Evolutionary conservation across 225 moss, liverwort and hornwort genomes (phyloP).

Genomic region (Physcomitrellopsis africana): DNA sequence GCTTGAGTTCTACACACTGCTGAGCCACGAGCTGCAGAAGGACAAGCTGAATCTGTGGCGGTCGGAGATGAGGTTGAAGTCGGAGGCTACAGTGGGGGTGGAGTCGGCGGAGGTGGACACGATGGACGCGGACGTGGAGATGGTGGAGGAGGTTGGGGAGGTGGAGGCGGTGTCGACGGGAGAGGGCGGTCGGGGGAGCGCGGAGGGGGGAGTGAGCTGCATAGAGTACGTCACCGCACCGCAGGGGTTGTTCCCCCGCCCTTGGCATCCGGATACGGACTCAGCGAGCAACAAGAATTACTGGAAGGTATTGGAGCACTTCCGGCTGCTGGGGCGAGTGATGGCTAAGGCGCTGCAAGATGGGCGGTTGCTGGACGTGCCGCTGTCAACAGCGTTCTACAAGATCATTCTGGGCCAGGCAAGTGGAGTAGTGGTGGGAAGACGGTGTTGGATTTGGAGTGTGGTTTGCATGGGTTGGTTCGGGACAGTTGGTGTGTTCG

Average conservation of each 20-base stretch:
- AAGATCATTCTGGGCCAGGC: constrained; percentile 97
- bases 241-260: constrained; percentile 86
- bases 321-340: constrained; percentile 90
- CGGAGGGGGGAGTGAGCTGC: constrained; percentile 43
- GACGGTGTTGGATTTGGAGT: neutral
- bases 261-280: constrained; percentile 75
- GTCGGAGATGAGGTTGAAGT: constrained; percentile 57
- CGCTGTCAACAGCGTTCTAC: constrained; percentile 79
- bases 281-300: constrained; percentile 57
- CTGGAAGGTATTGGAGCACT: constrained; percentile 76
- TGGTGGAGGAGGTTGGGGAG: constrained; percentile 38
- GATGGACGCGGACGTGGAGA: constrained; percentile 53
- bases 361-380: constrained; percentile 87
- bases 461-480: neutral
- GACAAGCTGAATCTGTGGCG: constrained; percentile 84
- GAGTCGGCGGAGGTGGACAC: constrained; percentile 26
- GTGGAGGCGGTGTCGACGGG: constrained; percentile 45
- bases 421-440: constrained; percentile 8
- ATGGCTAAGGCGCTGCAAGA: constrained; percentile 98
- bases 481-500: neutral
- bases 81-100: constrained; percentile 19
- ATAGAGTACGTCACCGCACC: constrained; percentile 79
- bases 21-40: constrained; percentile 93
- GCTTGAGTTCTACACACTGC: constrained; percentile 93
- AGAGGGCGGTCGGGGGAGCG: constrained; percentile 35